These are phyloP conservation scores for Sugiyamaella valdiviana DNA, from an alignment of 805 yeast species.

Conservation along the genomic window DNA sequence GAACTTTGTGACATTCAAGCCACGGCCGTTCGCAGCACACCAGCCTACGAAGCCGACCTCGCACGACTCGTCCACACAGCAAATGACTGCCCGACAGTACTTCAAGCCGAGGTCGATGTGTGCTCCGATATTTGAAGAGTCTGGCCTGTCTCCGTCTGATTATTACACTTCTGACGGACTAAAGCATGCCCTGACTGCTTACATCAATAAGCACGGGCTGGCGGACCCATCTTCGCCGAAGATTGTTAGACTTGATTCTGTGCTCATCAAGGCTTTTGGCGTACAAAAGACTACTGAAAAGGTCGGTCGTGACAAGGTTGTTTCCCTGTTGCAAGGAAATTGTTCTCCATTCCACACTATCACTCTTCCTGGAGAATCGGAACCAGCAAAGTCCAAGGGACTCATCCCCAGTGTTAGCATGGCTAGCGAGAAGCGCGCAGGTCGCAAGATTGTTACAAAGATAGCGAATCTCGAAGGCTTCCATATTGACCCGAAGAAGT, in stretches of 20 bases:
- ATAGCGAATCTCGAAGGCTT: slow-evolving; percentile 65
- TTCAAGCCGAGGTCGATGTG: slow-evolving; percentile 28
- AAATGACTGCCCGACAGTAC: slow-evolving; percentile 22
- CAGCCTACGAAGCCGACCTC: slow-evolving; percentile 8
- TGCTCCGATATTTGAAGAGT: slow-evolving; percentile 19
- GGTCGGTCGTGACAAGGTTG: slow-evolving; percentile 34
- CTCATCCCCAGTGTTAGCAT: slow-evolving; percentile 59
- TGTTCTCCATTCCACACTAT: slow-evolving; percentile 40
- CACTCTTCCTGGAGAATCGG: slow-evolving; percentile 42
- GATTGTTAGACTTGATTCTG: slow-evolving; percentile 49
- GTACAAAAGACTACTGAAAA: slow-evolving; percentile 28
- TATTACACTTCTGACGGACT: slow-evolving; percentile 53
- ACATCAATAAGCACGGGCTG: slow-evolving; percentile 49
- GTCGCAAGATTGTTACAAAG: slow-evolving; percentile 73
- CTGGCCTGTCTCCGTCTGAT: slow-evolving; percentile 9
- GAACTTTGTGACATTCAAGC: slow-evolving; percentile 60
- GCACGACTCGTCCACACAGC: slow-evolving; percentile 6
- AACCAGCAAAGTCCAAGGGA: slow-evolving; percentile 50
- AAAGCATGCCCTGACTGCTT: slow-evolving; percentile 45
- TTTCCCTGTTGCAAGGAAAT: slow-evolving; percentile 40
- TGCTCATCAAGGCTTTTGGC: slow-evolving; percentile 41
- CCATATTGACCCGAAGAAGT: slow-evolving; percentile 53
- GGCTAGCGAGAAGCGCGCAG: slow-evolving; percentile 68
- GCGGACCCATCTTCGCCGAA: slow-evolving; percentile 49
- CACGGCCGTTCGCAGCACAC: slow-evolving; percentile 24